A percentile compares a stretch with the other conserved stretches of the same genome.
Conservation (phyloP, 352 stramenopile species). For the Globisporangium recalcitrans region DNA sequence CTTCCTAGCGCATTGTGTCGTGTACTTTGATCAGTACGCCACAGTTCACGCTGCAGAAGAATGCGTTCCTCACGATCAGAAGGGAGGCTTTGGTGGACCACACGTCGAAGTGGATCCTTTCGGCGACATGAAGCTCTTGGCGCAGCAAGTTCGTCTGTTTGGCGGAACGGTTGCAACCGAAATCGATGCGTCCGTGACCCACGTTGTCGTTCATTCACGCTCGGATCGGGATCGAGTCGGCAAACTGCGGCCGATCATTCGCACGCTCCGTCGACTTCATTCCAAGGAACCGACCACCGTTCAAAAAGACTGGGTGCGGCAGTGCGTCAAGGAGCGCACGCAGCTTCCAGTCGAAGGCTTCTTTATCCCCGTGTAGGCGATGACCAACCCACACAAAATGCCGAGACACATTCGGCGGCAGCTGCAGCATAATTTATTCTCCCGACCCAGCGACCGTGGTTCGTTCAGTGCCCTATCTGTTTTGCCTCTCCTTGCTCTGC, state of each 20-base stretch:
- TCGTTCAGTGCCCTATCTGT: background rate
- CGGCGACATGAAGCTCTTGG: slow-evolving; percentile 41
- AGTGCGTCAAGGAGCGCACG: slow-evolving; percentile 33
- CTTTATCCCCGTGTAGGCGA: slow-evolving; percentile 42
- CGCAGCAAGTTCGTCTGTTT: slow-evolving; percentile 57
- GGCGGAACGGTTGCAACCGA: slow-evolving; percentile 33
- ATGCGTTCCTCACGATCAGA: background rate
- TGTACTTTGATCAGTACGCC: slow-evolving; percentile 50
- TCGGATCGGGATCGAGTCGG: slow-evolving; percentile 27
- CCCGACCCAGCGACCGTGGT: background rate
- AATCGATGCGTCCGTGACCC: slow-evolving; percentile 51
- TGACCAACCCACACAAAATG: background rate
- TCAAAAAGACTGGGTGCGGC: slow-evolving; percentile 53
- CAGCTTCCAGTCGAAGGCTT: slow-evolving; percentile 58
- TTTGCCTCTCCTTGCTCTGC: background rate
- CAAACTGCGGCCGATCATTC: slow-evolving; percentile 39
- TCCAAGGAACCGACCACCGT: slow-evolving; percentile 49
- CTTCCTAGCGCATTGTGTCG: slow-evolving; percentile 69
- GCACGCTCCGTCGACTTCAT: slow-evolving; percentile 35
- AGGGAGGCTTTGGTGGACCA: background rate
- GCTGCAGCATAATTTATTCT: slow-evolving; percentile 41
- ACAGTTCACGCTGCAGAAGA: slow-evolving; percentile 11
- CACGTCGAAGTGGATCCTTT: slow-evolving; percentile 21
- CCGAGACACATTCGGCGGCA: background rate
- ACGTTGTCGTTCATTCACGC: slow-evolving; percentile 42